Conservation (phyloP, 164 flowering plant species). For the Liriodendron chinense region DNA sequence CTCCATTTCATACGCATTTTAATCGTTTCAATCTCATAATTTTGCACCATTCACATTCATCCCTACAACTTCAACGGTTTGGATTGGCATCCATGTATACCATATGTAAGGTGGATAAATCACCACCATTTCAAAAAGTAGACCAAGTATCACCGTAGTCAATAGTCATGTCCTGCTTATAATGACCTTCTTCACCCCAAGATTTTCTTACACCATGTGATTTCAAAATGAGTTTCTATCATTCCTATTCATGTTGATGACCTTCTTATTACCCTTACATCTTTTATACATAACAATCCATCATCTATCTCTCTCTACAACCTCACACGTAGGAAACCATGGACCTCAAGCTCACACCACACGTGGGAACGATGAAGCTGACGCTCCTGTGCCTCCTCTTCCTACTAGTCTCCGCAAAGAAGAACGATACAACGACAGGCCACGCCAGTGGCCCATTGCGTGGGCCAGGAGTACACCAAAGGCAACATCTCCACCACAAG, state of each 20-base stretch:
- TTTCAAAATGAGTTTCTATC: neutral
- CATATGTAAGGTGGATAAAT: no score
- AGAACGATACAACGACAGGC: neutral
- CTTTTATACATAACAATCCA: neutral
- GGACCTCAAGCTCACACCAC: conserved; percentile 1
- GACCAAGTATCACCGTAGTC: neutral
- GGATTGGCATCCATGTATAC: no score
- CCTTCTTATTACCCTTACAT: neutral
- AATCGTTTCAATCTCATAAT: neutral
- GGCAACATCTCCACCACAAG: neutral
- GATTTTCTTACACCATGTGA: neutral
- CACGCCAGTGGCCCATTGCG: neutral
- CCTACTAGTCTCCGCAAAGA: neutral
- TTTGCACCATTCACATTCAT: neutral
- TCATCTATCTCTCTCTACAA: neutral
- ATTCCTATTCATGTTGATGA: neutral
- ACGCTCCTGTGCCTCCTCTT: conserved; percentile 4
- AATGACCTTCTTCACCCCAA: neutral
- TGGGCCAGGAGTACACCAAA: neutral
- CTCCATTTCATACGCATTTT: neutral
- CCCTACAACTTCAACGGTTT: neutral
- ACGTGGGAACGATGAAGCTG: neutral
- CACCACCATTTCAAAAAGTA: neutral
- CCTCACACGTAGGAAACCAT: neutral
- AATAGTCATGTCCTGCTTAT: no score